Evolutionary conservation across 1,284 basidiomycete species (phyloP).

Genomic region (Cerrena zonata): DNA sequence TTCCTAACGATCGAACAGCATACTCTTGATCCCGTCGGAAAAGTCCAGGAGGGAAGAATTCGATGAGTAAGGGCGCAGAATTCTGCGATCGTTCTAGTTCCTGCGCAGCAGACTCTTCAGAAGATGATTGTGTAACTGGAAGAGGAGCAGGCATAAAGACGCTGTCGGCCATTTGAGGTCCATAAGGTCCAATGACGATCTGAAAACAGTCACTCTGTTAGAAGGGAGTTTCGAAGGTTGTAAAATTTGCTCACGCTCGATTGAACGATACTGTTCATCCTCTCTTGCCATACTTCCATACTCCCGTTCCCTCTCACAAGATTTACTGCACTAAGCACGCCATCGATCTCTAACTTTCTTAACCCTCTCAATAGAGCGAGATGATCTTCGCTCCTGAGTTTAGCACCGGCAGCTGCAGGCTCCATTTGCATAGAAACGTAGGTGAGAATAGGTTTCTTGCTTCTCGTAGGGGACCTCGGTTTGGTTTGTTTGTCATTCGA

Average conservation of each 20-base stretch:
- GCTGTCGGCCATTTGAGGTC: slow-evolving; percentile 65
- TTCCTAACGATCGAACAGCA: slow-evolving; percentile 57
- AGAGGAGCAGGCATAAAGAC: slow-evolving; percentile 63
- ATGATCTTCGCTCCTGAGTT: slow-evolving; percentile 46
- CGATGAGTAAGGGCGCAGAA: slow-evolving; percentile 47
- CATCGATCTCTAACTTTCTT: slow-evolving; percentile 45
- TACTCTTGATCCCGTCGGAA: slow-evolving; percentile 69
- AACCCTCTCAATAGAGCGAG: slow-evolving; percentile 45
- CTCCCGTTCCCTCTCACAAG: slow-evolving; percentile 52
- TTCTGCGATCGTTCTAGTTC: background rate
- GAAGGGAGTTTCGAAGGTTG: slow-evolving; percentile 4
- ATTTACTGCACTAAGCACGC: slow-evolving; percentile 59
- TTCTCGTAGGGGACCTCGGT: slow-evolving; percentile 19
- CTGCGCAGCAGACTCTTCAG: background rate
- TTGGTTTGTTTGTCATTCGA: slow-evolving; percentile 23
- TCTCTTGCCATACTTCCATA: slow-evolving; percentile 41
- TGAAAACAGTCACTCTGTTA: slow-evolving; percentile 26
- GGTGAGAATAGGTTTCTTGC: slow-evolving; percentile 52
- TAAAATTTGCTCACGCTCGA: slow-evolving; percentile 70
- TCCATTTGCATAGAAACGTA: slow-evolving; percentile 67
- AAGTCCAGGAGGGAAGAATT: slow-evolving; percentile 71
- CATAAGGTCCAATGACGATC: slow-evolving; percentile 71
- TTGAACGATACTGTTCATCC: slow-evolving; percentile 62
- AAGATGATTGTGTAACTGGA: slow-evolving; percentile 33
- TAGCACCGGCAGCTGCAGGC: slow-evolving; percentile 37